Percentiles rank a stretch among this genome's conserved stretches.
Evolutionary conservation across 352 stramenopile species (phyloP).

Genomic region (Phytopythium aichiense): DNA sequence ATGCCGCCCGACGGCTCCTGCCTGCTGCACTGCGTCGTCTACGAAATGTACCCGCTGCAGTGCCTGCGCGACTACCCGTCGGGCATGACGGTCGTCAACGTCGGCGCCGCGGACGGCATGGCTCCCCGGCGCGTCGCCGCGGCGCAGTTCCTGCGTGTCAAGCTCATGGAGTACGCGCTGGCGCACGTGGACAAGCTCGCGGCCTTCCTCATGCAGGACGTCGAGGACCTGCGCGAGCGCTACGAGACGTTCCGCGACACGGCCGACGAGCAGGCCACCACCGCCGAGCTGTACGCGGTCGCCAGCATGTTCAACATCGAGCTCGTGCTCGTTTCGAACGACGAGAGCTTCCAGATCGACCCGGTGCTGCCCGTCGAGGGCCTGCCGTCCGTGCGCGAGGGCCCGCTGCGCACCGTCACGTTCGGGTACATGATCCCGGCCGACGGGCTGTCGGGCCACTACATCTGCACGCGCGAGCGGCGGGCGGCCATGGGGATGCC

Average conservation of each 20-base stretch:
- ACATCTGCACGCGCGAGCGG: conserved; percentile 72
- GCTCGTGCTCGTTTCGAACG: conserved; percentile 78
- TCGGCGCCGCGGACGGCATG: conserved; percentile 73
- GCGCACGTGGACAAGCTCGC: conserved; percentile 53
- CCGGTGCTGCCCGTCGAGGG: conserved; percentile 61
- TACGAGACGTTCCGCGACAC: conserved; percentile 72
- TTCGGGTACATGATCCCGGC: conserved; percentile 71
- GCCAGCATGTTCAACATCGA: conserved; percentile 84
- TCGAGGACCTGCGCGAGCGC: conserved; percentile 61
- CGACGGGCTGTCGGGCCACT: conserved; percentile 66
- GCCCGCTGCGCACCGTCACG: conserved; percentile 46
- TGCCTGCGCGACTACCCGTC: conserved; percentile 67
- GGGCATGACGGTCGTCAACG: conserved; percentile 77
- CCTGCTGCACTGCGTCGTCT: conserved; percentile 79
- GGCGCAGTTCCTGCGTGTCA: conserved; percentile 53
- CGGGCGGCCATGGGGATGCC: conserved; percentile 32
- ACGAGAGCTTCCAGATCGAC: conserved; percentile 80
- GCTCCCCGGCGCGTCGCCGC: conserved; percentile 64
- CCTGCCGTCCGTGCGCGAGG: conserved; percentile 55
- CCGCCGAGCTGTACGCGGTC: conserved; percentile 68
- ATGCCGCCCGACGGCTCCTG: conserved; percentile 83
- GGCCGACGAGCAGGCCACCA: conserved; percentile 74
- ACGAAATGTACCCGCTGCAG: conserved; percentile 82
- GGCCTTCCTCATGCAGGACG: conserved; percentile 67
- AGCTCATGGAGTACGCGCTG: conserved; percentile 75